Evolutionary conservation across 768 basidiomycete genomes (phyloP).

Genomic region (Russula emetica): DNA sequence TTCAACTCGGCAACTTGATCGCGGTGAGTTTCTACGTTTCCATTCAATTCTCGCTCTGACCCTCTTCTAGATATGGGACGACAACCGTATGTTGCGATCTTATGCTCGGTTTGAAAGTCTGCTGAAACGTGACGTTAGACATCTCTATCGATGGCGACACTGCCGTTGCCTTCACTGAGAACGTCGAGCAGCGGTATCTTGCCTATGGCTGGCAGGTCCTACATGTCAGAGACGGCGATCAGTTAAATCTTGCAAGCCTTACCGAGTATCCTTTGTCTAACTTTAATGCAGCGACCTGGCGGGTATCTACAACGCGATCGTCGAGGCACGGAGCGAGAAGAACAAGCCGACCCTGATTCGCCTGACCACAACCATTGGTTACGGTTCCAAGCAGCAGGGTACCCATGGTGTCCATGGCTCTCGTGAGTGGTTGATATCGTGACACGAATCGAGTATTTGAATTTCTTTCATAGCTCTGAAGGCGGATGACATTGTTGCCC

Average conservation of each 20-base stretch:
- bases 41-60: constrained; percentile 27
- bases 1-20: constrained; percentile 89
- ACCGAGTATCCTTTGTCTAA: constrained; percentile 13
- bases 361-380: constrained; percentile 88
- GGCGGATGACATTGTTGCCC: constrained; percentile 77
- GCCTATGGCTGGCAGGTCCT: constrained; percentile 95
- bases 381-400: constrained; percentile 87
- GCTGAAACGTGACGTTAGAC: constrained; percentile 44
- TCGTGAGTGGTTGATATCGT: constrained; percentile 53
- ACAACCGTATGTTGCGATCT: constrained; percentile 66
- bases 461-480: constrained; percentile 62
- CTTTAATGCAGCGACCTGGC: constrained; percentile 58
- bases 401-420: constrained; percentile 93
- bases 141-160: constrained; percentile 97
- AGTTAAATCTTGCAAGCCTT: constrained; percentile 36
- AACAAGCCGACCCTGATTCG: constrained; percentile 84
- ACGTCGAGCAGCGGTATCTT: constrained; percentile 83
- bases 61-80: constrained; percentile 73
- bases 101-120: constrained; percentile 4
- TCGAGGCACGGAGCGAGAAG: constrained; percentile 68
- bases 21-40: constrained; percentile 52
- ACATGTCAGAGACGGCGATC: constrained; percentile 74
- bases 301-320: constrained; percentile 74
- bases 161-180: constrained; percentile 88
- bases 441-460: constrained; percentile 19